A percentile compares a stretch with the other conserved stretches of the same genome.
Evolutionary conservation across 352 stramenopile genomes (phyloP).

Genomic region (Phytopythium aichiense): DNA sequence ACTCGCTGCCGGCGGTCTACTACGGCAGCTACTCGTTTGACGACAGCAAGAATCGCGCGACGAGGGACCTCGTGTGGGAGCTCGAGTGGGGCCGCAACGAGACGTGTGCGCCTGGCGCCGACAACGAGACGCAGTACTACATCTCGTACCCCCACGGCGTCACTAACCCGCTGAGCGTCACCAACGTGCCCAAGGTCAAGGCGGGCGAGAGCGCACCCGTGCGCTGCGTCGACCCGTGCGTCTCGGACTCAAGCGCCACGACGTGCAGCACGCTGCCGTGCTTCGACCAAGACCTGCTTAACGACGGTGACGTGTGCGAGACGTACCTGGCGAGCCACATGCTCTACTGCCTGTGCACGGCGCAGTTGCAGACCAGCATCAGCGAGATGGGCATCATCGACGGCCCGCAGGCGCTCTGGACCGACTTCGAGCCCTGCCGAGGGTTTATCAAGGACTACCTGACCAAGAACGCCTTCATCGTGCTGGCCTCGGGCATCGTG

Average conservation of each 20-base stretch:
- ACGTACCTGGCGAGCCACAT: constrained; percentile 59
- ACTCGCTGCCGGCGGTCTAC: constrained; percentile 49
- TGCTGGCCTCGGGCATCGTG: constrained; percentile 56
- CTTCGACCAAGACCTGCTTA: constrained; percentile 40
- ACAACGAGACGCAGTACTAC: constrained; percentile 34
- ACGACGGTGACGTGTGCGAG: constrained; percentile 38
- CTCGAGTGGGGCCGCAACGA: constrained; percentile 53
- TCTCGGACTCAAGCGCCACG: constrained; percentile 43
- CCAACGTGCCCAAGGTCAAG: constrained; percentile 6
- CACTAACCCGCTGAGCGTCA: constrained; percentile 32
- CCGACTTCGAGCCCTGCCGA: constrained; percentile 44
- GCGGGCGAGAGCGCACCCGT: constrained; percentile 12
- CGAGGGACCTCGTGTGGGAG: constrained; percentile 25
- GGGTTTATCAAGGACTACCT: constrained; percentile 68
- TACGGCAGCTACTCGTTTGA: constrained; percentile 41
- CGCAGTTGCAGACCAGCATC: constrained; percentile 44
- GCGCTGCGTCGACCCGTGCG: constrained; percentile 54
- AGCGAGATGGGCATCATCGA: constrained; percentile 38
- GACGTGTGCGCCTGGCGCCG: constrained; percentile 25
- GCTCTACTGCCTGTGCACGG: constrained; percentile 72
- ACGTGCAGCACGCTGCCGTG: constrained; percentile 65
- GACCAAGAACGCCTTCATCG: constrained; percentile 62
- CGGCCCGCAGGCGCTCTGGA: constrained; percentile 53
- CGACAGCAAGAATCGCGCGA: constrained; percentile 1
- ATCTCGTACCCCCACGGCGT: constrained; percentile 69